phyloP scores from a whole-genome alignment of 2,329 filamentous ascomycete genomes.

The Amauroascus niger region DNA sequence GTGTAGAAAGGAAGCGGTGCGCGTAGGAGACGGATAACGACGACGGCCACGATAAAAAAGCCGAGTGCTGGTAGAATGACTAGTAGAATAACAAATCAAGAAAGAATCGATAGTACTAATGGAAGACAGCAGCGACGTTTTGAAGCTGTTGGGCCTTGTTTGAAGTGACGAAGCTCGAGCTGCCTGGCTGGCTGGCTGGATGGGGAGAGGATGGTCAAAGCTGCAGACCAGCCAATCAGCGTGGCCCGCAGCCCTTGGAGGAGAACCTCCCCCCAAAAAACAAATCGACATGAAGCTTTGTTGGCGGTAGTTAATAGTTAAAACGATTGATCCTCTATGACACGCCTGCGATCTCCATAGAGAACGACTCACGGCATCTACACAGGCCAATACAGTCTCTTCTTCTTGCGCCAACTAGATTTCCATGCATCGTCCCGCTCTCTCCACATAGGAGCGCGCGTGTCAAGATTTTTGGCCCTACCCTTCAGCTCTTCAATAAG shows the following conservation, averaged over 20 bases:
- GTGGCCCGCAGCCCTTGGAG: background rate
- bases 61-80: background rate
- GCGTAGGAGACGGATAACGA: background rate
- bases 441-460: constrained; percentile 19
- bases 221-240: constrained; percentile 10
- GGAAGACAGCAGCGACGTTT: background rate
- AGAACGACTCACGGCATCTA: background rate
- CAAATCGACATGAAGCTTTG: background rate
- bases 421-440: background rate
- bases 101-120: no score
- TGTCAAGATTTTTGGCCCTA: constrained; percentile 40
- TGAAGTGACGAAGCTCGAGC: constrained; percentile 38
- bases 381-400: no score
- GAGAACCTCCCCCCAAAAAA: constrained; percentile 1
- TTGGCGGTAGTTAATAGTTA: background rate
- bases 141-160: background rate
- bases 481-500: constrained; percentile 34
- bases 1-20: constrained; percentile 1
- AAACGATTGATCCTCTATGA: background rate
- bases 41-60: no score
- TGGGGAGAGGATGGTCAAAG: background rate
- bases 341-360: background rate
- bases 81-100: background rate
- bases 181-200: no score
- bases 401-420: background rate